Evolutionary conservation across 2,329 filamentous ascomycete species (phyloP).

Genomic region (Aspergillus japonicus): DNA sequence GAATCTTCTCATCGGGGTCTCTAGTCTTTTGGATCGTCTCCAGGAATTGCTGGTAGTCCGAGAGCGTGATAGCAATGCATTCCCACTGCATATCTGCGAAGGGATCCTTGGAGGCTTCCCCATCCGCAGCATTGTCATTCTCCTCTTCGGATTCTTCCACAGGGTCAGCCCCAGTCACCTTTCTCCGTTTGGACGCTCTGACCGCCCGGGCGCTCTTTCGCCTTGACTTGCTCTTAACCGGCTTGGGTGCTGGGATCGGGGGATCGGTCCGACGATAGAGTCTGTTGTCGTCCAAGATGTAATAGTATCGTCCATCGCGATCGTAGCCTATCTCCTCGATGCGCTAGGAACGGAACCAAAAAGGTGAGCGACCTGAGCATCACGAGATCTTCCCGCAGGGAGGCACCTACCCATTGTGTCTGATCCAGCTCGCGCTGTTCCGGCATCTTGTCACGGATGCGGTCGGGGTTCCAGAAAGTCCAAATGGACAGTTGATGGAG

Average conservation of each 20-base stretch:
- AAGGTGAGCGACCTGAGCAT: background rate
- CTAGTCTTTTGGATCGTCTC: slow-evolving; percentile 70
- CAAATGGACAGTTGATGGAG: slow-evolving; percentile 87
- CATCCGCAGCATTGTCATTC: slow-evolving; percentile 39
- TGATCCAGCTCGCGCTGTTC: slow-evolving; percentile 80
- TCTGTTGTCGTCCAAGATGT: slow-evolving; percentile 88
- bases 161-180: slow-evolving; percentile 43
- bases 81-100: slow-evolving; percentile 84
- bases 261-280: slow-evolving; percentile 85
- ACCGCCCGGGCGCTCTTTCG: slow-evolving; percentile 63
- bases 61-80: slow-evolving; percentile 77
- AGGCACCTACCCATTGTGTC: slow-evolving; percentile 69
- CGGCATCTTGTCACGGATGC: slow-evolving; percentile 80
- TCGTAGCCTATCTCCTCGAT: slow-evolving; percentile 70
- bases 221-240: slow-evolving; percentile 62
- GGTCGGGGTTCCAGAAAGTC: slow-evolving; percentile 83
- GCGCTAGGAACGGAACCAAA: slow-evolving; percentile 36
- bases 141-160: slow-evolving; percentile 45
- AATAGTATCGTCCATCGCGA: slow-evolving; percentile 79
- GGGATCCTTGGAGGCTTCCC: slow-evolving; percentile 55
- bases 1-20: slow-evolving; percentile 78
- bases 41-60: slow-evolving; percentile 73
- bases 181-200: slow-evolving; percentile 71
- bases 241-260: slow-evolving; percentile 56
- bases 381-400: background rate